Base-by-base conservation (phyloP, 805 yeast genomes). In the Wickerhamiella parazyma region DNA sequence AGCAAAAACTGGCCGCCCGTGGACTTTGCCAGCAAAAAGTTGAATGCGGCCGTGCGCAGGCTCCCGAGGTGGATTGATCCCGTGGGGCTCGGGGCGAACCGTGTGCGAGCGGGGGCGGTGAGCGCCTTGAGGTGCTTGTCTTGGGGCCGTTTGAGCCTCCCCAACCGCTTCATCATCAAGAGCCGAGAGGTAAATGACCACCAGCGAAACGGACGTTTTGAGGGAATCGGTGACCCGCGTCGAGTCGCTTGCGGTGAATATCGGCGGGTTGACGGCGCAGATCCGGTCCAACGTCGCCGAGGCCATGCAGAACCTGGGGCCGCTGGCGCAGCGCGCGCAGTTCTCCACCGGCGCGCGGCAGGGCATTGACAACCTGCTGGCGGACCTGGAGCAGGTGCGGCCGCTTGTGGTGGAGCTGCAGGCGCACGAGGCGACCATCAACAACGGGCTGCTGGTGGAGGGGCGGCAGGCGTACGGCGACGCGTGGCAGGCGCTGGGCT, bases 1-100 rank as follows among this genome's bases (percentile, higher is more conserved):
- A 91, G 59, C 3, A 91, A 48, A 54, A 91, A 91, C 52, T 74
- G 72, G 0, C 98, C 98, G 0, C 74, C 73, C 0, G 95, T 84
- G 43, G 72, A 68, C 52, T 68, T 75, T 0, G 98, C 97, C 12
- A 83, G 63, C 14, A 91, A 60, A 54, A 78, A 91, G 60, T 91
- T 91, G 62, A 85, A 91, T 16, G 91, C 61, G 0, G 97, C 97
- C 0, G 99, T 91, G 58, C 99, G 66, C 37, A 91, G 58, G 0
- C 96, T 87, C 0, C 99, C 99, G 47, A 91, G 59, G 58, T 91
- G 99, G n/a, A 91, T 67, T 48, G 74, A 74, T 0, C 99, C 99
- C 0, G 99, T 91, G 1, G 99, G 99, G 1, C 96, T 86, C 0
- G 99, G 98, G 0, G 99, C 99, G 62, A 91, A 91, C 50, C 99